Percentiles rank a stretch among this genome's conserved stretches.
Evolutionary conservation across 371 early-diverging fungal genomes (phyloP).

Genomic region (Fennellomyces sp.): DNA sequence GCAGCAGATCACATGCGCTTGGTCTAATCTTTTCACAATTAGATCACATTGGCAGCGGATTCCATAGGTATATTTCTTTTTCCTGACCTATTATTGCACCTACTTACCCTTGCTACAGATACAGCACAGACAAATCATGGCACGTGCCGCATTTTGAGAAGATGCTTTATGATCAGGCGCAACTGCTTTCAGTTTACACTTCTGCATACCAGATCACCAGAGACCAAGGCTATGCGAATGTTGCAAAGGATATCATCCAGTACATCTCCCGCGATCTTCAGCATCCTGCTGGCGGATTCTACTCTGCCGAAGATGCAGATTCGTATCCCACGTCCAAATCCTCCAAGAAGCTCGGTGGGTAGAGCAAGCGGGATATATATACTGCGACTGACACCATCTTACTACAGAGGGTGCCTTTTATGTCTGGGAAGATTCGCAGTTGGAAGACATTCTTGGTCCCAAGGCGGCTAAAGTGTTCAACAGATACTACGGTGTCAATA

Average conservation of each 20-base stretch:
- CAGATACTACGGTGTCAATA: slow-evolving; percentile 51
- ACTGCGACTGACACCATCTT: background rate
- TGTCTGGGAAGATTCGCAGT: slow-evolving; percentile 61
- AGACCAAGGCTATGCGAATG: slow-evolving; percentile 48
- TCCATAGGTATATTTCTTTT: slow-evolving; percentile 50
- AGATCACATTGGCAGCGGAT: slow-evolving; percentile 66
- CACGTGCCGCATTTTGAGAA: slow-evolving; percentile 68
- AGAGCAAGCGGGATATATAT: background rate
- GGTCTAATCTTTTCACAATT: background rate
- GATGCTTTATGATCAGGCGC: slow-evolving; percentile 75
- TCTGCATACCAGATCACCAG: slow-evolving; percentile 51
- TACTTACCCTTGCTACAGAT: slow-evolving; percentile 23
- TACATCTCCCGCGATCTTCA: slow-evolving; percentile 59
- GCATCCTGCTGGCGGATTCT: slow-evolving; percentile 59
- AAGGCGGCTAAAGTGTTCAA: slow-evolving; percentile 44
- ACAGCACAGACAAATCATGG: slow-evolving; percentile 47
- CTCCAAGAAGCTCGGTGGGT: slow-evolving; percentile 44
- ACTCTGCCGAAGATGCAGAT: slow-evolving; percentile 76
- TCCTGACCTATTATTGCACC: background rate
- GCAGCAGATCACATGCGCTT: background rate
- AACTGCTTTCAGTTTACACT: slow-evolving; percentile 56
- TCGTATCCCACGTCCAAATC: slow-evolving; percentile 43
- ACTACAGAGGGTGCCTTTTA: slow-evolving; percentile 71
- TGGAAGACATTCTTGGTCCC: slow-evolving; percentile 40
- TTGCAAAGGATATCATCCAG: slow-evolving; percentile 54